Percentiles rank a stretch among this genome's conserved stretches.
phyloP scores from a whole-genome alignment of 441 rosid species.

The Jatropha multifida region DNA sequence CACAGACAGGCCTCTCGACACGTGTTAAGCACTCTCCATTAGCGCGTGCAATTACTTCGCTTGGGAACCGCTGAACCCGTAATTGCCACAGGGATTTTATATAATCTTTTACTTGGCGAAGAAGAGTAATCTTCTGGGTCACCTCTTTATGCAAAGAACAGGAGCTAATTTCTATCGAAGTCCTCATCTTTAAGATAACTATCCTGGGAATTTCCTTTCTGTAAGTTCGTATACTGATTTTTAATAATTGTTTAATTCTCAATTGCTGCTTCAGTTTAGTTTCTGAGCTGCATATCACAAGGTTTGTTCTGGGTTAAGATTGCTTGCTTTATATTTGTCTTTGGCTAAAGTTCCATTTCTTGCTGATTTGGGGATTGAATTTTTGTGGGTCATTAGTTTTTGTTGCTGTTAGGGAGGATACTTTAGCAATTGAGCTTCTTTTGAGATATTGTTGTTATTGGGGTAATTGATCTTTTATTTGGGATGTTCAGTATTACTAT shows the following conservation, averaged over 20 bases:
- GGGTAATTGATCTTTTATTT: neutral
- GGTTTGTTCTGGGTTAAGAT: constrained; percentile 10
- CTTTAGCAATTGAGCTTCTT: neutral
- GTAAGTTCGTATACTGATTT: constrained; percentile 12
- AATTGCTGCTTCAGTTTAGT: neutral
- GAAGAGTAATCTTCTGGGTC: constrained; percentile 21
- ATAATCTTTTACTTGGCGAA: neutral
- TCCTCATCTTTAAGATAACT: constrained; percentile 3
- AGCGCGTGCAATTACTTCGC: constrained; percentile 5
- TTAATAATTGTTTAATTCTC: neutral
- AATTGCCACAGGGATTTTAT: constrained; percentile 6
- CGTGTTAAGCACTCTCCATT: neutral
- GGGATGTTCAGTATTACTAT: neutral
- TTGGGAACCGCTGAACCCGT: neutral
- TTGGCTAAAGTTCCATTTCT: neutral
- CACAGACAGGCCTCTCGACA: neutral
- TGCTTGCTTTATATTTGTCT: neutral
- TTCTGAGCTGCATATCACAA: neutral
- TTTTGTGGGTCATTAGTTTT: constrained; percentile 2
- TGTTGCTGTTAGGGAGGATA: neutral
- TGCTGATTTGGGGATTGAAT: constrained; percentile 6
- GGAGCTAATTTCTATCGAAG: constrained; percentile 5
- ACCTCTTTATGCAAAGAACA: constrained; percentile 1
- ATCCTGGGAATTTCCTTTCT: neutral
- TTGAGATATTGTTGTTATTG: neutral